Percentiles rank a stretch among this genome's conserved stretches.
Conservation (phyloP, 495 filamentous ascomycete genomes). For the Elasticomyces elasticus region DNA sequence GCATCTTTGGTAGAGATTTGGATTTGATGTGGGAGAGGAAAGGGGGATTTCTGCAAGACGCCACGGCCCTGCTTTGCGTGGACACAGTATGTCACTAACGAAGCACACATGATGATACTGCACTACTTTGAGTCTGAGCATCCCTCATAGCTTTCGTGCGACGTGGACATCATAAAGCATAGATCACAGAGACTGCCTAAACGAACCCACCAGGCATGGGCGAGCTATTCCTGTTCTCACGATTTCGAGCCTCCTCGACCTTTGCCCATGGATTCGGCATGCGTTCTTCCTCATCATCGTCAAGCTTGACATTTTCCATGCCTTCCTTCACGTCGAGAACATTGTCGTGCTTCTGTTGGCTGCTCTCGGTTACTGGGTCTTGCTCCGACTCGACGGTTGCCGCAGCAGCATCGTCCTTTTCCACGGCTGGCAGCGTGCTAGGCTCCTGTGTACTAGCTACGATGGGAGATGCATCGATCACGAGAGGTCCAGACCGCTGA, state of each 20-base stretch:
- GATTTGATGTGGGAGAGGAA: too few species aligned
- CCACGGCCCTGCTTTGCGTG: too few species aligned
- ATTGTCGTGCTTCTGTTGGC: not conserved
- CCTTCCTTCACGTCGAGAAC: not conserved
- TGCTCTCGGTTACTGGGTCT: not conserved
- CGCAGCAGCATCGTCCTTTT: not conserved
- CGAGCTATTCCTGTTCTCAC: not conserved
- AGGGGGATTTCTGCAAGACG: too few species aligned
- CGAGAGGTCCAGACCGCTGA: constrained; percentile 19
- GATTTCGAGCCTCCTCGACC: constrained; percentile 1
- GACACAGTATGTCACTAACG: too few species aligned
- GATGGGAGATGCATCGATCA: constrained; percentile 16
- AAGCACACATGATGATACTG: too few species aligned
- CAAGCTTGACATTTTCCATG: constrained; percentile 7
- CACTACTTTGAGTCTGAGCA: too few species aligned
- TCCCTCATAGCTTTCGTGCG: not conserved
- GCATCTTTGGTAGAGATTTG: too few species aligned
- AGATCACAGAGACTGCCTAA: too few species aligned
- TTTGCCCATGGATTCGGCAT: constrained; percentile 5
- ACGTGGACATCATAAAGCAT: not conserved
- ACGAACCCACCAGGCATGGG: constrained; percentile 10
- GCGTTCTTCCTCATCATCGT: not conserved
- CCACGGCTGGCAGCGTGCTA: not conserved
- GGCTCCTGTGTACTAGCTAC: not conserved
- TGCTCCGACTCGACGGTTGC: not conserved